A percentile compares a stretch with the other conserved stretches of the same genome.
These are phyloP conservation scores for Miscanthus lutarioriparius DNA, from an alignment of 176 grass and related monocot species.

Conservation along the genomic window DNA sequence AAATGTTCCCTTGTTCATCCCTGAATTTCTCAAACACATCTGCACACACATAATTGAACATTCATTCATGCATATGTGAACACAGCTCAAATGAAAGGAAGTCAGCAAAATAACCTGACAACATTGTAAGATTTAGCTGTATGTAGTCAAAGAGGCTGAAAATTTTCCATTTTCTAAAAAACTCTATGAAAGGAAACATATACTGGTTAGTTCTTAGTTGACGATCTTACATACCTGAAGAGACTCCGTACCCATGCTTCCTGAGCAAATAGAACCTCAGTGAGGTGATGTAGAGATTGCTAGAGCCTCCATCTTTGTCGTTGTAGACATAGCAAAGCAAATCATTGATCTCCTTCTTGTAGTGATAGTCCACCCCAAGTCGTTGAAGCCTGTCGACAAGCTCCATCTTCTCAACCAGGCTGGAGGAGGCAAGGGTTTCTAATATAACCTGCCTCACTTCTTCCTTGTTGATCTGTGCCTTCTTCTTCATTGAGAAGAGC, in stretches of 20 bases:
- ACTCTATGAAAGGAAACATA: no score
- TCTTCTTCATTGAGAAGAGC: slow-evolving; percentile 17
- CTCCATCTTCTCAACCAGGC: slow-evolving; percentile 12
- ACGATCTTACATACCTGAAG: not conserved
- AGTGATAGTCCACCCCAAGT: slow-evolving; percentile 43
- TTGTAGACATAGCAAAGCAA: not conserved
- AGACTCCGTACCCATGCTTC: slow-evolving; percentile 34
- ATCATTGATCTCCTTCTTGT: slow-evolving; percentile 23
- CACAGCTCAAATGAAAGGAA: no score
- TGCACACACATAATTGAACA: not conserved
- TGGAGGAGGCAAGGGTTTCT: not conserved
- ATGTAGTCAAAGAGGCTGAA: no score
- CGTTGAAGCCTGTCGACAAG: slow-evolving; percentile 40
- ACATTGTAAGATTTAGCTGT: no score
- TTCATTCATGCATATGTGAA: no score
- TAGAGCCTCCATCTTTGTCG: not conserved
- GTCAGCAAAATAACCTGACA: no score
- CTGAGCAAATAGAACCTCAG: slow-evolving; percentile 36
- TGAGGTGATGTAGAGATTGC: slow-evolving; percentile 1
- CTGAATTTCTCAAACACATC: slow-evolving; percentile 46
- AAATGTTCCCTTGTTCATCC: not conserved
- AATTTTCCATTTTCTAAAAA: no score
- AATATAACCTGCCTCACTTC: not conserved
- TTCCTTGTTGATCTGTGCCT: not conserved
- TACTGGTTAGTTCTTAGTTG: no score